These are phyloP conservation scores for Saccharomyces paradoxus DNA, from an alignment of 805 yeast genomes.

Conservation along the genomic window DNA sequence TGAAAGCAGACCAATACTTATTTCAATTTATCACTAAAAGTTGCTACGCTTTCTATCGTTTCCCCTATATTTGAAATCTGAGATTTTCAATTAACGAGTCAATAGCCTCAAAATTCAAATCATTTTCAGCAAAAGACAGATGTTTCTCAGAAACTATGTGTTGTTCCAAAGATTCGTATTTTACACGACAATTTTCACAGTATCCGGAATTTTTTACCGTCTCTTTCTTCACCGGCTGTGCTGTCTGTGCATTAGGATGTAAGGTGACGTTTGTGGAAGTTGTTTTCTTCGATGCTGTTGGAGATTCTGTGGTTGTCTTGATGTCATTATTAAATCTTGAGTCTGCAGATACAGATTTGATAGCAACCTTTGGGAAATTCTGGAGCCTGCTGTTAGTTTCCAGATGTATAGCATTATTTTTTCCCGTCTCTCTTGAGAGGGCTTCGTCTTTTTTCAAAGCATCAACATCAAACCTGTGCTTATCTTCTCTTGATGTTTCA, in stretches of 20 bases:
- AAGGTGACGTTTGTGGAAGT: conserved; percentile 2
- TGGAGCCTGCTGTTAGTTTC: background rate
- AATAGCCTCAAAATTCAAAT: conserved; percentile 63
- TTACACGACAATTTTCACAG: conserved; percentile 88
- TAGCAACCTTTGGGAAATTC: background rate
- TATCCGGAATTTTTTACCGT: conserved; percentile 51
- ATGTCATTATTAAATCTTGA: background rate
- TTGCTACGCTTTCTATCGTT: background rate
- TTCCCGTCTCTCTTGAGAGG: background rate
- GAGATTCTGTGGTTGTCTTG: conserved; percentile 1
- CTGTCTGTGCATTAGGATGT: background rate
- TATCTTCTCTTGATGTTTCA: background rate
- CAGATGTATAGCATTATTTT: background rate
- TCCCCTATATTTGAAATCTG: conserved; percentile 20
- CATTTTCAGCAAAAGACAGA: conserved; percentile 66
- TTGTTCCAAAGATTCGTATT: conserved; percentile 69
- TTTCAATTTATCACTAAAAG: background rate
- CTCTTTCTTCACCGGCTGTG: conserved; percentile 12
- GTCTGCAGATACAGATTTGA: background rate
- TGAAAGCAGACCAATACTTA: background rate
- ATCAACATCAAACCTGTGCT: background rate
- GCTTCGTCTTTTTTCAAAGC: background rate
- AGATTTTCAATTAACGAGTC: conserved; percentile 56
- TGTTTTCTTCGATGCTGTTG: conserved; percentile 4
- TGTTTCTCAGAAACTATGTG: conserved; percentile 69